These are phyloP conservation scores for Pilatotrama ljubarskyi DNA, from an alignment of 768 basidiomycete species.

Conservation along the genomic window DNA sequence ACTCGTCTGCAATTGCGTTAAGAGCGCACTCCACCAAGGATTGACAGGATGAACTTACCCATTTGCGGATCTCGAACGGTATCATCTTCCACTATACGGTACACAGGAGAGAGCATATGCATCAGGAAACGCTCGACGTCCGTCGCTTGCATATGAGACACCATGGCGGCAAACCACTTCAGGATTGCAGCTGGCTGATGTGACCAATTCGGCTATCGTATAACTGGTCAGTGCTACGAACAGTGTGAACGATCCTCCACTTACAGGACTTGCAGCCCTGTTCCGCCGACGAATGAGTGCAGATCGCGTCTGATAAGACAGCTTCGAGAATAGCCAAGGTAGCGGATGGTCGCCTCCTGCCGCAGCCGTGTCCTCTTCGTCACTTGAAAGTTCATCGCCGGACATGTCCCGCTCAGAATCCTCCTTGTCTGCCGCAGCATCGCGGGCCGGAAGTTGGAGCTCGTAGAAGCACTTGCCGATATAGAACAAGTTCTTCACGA, in stretches of 20 bases:
- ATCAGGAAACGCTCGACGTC: slow-evolving; percentile 69
- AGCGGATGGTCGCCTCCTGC: slow-evolving; percentile 49
- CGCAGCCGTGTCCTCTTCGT: slow-evolving; percentile 29
- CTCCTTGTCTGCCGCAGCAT: slow-evolving; percentile 25
- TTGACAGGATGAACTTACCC: slow-evolving; percentile 47
- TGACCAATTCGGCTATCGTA: slow-evolving; percentile 76
- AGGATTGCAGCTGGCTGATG: slow-evolving; percentile 78
- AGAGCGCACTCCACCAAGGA: background rate
- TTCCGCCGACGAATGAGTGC: slow-evolving; percentile 72
- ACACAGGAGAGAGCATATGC: slow-evolving; percentile 84
- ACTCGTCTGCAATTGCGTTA: slow-evolving; percentile 56
- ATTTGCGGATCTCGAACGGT: slow-evolving; percentile 75
- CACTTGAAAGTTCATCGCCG: slow-evolving; percentile 35
- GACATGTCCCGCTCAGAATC: slow-evolving; percentile 26
- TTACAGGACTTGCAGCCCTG: slow-evolving; percentile 46
- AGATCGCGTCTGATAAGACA: slow-evolving; percentile 84
- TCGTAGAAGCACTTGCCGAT: slow-evolving; percentile 82
- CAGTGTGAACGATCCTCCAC: slow-evolving; percentile 24
- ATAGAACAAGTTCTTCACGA: slow-evolving; percentile 92
- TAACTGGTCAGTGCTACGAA: slow-evolving; percentile 2
- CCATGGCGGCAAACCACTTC: slow-evolving; percentile 94
- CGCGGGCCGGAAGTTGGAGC: slow-evolving; percentile 30
- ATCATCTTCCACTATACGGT: slow-evolving; percentile 87
- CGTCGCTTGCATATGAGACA: slow-evolving; percentile 60
- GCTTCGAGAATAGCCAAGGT: slow-evolving; percentile 91